Evolutionary conservation across 257 asterid species (phyloP).

Genomic region (Solanum appendiculatum): DNA sequence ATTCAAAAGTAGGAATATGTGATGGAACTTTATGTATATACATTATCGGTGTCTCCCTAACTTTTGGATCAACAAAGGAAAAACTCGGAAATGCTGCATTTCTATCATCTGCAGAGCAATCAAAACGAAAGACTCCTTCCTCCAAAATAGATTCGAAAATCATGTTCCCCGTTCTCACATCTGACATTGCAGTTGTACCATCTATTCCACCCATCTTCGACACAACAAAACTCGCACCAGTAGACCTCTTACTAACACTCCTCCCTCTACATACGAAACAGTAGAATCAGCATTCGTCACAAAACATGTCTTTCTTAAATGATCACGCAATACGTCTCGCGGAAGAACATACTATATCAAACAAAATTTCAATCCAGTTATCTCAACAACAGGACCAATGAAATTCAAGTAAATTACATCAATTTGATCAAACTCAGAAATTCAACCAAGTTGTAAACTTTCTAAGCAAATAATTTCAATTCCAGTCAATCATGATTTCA

Average conservation of each 20-base stretch:
- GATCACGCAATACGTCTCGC: neutral
- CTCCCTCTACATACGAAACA: constrained; percentile 21
- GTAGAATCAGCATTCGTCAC: constrained; percentile 8
- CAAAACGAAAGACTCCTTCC: constrained; percentile 88
- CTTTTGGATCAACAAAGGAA: constrained; percentile 50
- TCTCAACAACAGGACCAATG: neutral
- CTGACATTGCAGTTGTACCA: constrained; percentile 15
- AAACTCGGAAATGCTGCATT: constrained; percentile 70
- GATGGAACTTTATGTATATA: constrained; percentile 33
- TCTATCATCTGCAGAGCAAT: constrained; percentile 73
- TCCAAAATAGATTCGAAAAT: constrained; percentile 74
- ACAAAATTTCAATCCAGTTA: neutral
- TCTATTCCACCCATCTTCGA: constrained; percentile 54
- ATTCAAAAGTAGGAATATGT: constrained; percentile 59
- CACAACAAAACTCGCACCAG: constrained; percentile 15
- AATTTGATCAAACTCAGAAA: neutral
- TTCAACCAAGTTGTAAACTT: neutral
- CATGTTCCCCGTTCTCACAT: constrained; percentile 54
- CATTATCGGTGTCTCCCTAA: constrained; percentile 61
- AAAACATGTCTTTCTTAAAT: neutral
- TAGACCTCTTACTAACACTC: constrained; percentile 16
- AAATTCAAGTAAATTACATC: neutral
- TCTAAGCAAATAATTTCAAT: neutral
- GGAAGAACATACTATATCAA: neutral
- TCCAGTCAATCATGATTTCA: neutral